Percentiles rank a stretch among this genome's conserved stretches.
These are phyloP conservation scores for Xylaria sp. DNA, from an alignment of 2,329 filamentous ascomycete species.

Conservation along the genomic window DNA sequence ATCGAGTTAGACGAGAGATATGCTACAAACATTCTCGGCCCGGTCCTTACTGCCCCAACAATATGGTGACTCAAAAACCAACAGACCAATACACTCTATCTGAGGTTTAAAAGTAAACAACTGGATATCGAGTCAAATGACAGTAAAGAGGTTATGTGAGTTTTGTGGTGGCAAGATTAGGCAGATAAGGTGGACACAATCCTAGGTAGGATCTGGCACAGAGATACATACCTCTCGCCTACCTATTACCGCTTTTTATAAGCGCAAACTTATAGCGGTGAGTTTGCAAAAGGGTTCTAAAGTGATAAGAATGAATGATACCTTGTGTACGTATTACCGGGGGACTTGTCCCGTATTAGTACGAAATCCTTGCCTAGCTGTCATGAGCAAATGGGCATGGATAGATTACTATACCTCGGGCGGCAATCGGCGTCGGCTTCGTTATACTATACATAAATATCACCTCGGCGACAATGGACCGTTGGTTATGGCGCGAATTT, in stretches of 20 bases:
- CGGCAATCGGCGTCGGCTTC: not conserved
- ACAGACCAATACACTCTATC: not conserved
- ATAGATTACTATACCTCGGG: conserved; percentile 13
- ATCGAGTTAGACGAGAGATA: conserved; percentile 10
- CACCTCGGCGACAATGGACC: conserved; percentile 13
- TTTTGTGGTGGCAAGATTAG: too few relatives aligned
- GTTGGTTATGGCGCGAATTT: not conserved
- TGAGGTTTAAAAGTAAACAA: too few relatives aligned
- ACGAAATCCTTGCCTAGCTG: not conserved
- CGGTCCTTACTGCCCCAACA: not conserved
- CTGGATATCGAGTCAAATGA: too few relatives aligned
- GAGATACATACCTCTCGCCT: too few relatives aligned
- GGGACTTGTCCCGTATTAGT: not conserved
- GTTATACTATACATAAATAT: not conserved
- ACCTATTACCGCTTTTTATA: too few relatives aligned
- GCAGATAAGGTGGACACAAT: too few relatives aligned
- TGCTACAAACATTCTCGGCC: not conserved
- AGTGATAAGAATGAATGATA: not conserved
- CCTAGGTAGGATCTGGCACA: too few relatives aligned
- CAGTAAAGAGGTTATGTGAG: too few relatives aligned
- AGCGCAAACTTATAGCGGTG: not conserved
- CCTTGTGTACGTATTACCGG: too few relatives aligned
- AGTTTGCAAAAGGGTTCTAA: not conserved
- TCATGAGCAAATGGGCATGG: conserved; percentile 10
- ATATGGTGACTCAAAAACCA: not conserved